Evolutionary conservation across 768 basidiomycete species (phyloP).

Genomic region (Tricholoma flavovirens): DNA sequence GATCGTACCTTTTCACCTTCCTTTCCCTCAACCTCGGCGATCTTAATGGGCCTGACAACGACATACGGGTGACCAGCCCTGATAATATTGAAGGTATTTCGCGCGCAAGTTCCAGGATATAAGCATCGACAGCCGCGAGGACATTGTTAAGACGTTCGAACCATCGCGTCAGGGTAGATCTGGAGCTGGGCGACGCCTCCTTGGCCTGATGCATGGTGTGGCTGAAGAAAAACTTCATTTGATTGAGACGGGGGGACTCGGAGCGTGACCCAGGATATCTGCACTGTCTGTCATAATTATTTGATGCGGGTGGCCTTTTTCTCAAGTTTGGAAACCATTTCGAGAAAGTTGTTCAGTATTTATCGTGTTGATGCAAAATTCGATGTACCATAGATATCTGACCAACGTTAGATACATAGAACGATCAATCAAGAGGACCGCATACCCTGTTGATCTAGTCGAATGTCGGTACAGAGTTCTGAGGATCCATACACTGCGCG

Average conservation of each 20-base stretch:
- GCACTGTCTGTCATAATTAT: too few relatives aligned
- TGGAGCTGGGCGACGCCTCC: constrained; percentile 61
- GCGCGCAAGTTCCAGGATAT: constrained; percentile 73
- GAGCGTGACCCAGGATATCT: constrained; percentile 81
- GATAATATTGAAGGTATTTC: constrained; percentile 70
- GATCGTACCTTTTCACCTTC: constrained; percentile 85
- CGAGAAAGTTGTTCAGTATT: constrained; percentile 90
- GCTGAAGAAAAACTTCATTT: constrained; percentile 90
- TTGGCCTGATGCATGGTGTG: constrained; percentile 94
- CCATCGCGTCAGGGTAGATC: constrained; percentile 64
- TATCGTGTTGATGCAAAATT: constrained; percentile 94
- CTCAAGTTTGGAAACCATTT: constrained; percentile 84
- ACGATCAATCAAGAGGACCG: constrained; percentile 5
- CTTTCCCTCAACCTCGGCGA: constrained; percentile 86
- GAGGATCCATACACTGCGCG: constrained; percentile 67
- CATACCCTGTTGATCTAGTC: constrained; percentile 92
- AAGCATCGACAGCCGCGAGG: constrained; percentile 78
- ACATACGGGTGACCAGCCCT: constrained; percentile 76
- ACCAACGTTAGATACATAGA: not conserved
- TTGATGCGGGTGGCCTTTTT: constrained; percentile 65
- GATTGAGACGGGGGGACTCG: constrained; percentile 85
- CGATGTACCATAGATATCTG: constrained; percentile 95
- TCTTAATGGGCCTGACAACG: constrained; percentile 89
- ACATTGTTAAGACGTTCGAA: constrained; percentile 83
- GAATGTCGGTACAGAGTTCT: constrained; percentile 76